Evolutionary conservation across 192 early-diverging fungal genomes (phyloP).

Genomic region (Mortierella antarctica): DNA sequence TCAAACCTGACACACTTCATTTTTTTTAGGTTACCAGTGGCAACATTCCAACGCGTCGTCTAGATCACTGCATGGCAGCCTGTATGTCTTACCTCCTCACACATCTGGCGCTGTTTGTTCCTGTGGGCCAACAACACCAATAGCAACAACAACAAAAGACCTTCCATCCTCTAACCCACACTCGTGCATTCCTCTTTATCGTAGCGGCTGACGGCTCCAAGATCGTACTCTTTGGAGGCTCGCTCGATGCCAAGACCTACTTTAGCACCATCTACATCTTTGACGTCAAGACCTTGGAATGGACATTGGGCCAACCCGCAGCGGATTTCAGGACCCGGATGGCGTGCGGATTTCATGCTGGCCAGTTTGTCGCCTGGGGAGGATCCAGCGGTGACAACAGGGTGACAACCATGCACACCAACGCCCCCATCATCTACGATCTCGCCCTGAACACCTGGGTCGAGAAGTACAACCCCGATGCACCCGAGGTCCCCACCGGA

Average conservation of each 20-base stretch:
- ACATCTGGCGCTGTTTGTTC: neutral
- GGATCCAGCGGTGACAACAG: conserved; percentile 25
- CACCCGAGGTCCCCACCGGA: neutral
- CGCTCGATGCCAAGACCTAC: conserved; percentile 1
- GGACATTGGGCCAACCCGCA: conserved; percentile 6
- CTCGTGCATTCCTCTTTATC: neutral
- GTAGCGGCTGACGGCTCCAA: conserved; percentile 36
- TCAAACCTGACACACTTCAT: too few species aligned
- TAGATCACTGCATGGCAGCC: conserved; percentile 26
- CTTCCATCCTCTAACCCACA: neutral
- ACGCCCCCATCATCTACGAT: conserved; percentile 14
- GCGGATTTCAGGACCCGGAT: conserved; percentile 14
- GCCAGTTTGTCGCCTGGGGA: conserved; percentile 38
- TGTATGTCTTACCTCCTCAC: conserved; percentile 12
- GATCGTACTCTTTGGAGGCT: conserved; percentile 36
- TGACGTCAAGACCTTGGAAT: conserved; percentile 11
- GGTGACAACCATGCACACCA: conserved; percentile 16
- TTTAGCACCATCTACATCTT: conserved; percentile 24
- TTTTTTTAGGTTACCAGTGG: conserved; percentile 19
- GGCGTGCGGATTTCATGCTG: conserved; percentile 22
- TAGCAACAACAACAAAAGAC: neutral
- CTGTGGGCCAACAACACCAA: neutral
- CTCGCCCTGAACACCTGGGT: conserved; percentile 5
- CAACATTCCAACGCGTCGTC: conserved; percentile 11
- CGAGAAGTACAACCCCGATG: neutral